phyloP scores from a whole-genome alignment of 2,329 filamentous ascomycete genomes.

The Chaetomium sp. region DNA sequence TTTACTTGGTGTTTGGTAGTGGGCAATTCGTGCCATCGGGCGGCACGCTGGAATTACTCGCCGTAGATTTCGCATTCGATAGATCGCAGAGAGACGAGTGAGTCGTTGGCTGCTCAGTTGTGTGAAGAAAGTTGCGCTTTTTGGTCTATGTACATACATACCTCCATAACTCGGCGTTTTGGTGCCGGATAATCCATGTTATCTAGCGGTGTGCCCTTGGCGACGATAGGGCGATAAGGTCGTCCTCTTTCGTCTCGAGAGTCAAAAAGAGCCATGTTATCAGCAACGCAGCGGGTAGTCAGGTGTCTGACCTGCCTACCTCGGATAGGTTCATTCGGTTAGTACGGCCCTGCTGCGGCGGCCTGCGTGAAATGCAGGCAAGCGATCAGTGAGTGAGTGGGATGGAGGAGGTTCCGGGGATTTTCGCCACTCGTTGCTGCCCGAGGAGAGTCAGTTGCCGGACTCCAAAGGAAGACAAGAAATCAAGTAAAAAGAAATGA shows the following conservation, averaged over 20 bases:
- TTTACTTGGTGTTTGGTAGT: constrained; percentile 13
- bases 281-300: background rate
- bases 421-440: background rate
- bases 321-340: background rate
- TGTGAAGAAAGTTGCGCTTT: background rate
- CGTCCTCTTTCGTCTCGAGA: background rate
- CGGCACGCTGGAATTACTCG: background rate
- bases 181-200: background rate
- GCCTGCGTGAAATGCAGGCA: background rate
- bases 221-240: constrained; percentile 1
- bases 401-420: background rate
- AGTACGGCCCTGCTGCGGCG: too few relatives aligned
- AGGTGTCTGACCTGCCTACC: background rate
- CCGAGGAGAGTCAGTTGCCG: background rate
- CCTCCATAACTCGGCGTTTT: background rate
- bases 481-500: too few relatives aligned
- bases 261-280: background rate
- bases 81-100: background rate
- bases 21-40: constrained; percentile 1
- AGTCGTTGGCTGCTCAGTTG: background rate
- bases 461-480: too few relatives aligned
- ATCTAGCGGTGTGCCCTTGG: background rate
- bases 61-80: background rate
- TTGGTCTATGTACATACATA: background rate
- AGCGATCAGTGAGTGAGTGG: background rate